A percentile compares a stretch with the other conserved stretches of the same genome.
These are phyloP conservation scores for Monascus ruber DNA, from an alignment of 2,329 filamentous ascomycete genomes.

Conservation along the genomic window DNA sequence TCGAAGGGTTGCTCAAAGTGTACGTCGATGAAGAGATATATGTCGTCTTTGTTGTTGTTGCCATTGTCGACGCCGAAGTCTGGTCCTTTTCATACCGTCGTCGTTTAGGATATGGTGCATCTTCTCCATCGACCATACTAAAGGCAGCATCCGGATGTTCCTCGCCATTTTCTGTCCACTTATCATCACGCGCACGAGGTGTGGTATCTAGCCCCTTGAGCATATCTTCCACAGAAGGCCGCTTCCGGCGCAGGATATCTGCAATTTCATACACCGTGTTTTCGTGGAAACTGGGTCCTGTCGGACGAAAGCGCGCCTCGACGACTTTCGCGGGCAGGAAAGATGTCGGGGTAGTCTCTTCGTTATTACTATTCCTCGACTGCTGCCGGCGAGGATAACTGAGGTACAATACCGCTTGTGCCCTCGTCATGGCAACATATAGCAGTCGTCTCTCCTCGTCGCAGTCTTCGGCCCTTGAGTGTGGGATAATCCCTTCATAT, in stretches of 20 bases:
- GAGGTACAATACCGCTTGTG: constrained; percentile 74
- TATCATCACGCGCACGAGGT: constrained; percentile 50
- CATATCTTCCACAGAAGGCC: constrained; percentile 47
- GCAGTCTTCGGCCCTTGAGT: constrained; percentile 70
- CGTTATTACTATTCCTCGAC: constrained; percentile 37
- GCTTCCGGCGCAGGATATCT: constrained; percentile 55
- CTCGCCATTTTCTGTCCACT: constrained; percentile 55
- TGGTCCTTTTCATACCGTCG: constrained; percentile 14
- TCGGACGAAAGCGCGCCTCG: constrained; percentile 42
- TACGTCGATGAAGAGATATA: constrained; percentile 38
- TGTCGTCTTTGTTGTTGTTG: constrained; percentile 13
- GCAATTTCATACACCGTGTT: constrained; percentile 55
- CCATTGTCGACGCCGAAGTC: background rate
- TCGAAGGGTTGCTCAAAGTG: constrained; percentile 47
- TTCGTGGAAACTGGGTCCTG: constrained; percentile 59
- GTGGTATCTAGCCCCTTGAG: constrained; percentile 32
- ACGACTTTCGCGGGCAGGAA: constrained; percentile 54
- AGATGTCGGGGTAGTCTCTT: constrained; percentile 55
- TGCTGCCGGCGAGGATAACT: constrained; percentile 65
- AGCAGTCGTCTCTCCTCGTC: constrained; percentile 81
- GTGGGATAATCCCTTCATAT: constrained; percentile 83
- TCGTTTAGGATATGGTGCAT: constrained; percentile 17
- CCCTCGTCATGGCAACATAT: constrained; percentile 94
- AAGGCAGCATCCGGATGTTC: constrained; percentile 24
- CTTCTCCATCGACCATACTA: constrained; percentile 11